A percentile compares a stretch with the other conserved stretches of the same genome.
Evolutionary conservation across 306 rosid species (phyloP).

Genomic region (Gillenia trifoliata): DNA sequence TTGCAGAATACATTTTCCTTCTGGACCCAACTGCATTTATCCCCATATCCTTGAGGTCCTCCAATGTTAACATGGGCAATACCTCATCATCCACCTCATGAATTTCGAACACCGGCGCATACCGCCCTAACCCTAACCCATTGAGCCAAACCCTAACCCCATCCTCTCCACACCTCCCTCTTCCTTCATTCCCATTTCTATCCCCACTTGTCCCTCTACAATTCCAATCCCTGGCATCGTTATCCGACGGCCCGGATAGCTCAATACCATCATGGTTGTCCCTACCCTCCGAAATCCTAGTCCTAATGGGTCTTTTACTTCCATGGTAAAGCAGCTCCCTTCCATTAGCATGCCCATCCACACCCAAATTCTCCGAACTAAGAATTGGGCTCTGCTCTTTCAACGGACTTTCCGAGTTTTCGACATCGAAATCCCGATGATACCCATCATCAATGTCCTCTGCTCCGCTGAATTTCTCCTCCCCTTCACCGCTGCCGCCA

Average conservation of each 20-base stretch:
- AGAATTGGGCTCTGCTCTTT: conserved; percentile 68
- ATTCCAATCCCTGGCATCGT: conserved; percentile 66
- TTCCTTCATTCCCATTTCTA: conserved; percentile 50
- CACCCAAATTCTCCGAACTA: conserved; percentile 70
- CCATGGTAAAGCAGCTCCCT: conserved; percentile 47
- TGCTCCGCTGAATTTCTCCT: conserved; percentile 61
- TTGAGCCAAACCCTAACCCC: conserved; percentile 90
- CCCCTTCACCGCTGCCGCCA: conserved; percentile 43
- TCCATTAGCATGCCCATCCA: conserved; percentile 58
- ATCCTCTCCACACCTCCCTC: conserved; percentile 66
- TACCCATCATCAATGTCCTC: conserved; percentile 68
- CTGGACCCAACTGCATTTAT: conserved; percentile 82
- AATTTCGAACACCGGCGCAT: conserved; percentile 87
- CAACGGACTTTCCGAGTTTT: conserved; percentile 68
- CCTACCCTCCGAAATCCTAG: conserved; percentile 57
- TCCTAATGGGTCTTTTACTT: conserved; percentile 53
- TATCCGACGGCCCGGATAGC: conserved; percentile 77
- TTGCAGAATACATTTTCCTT: conserved; percentile 81
- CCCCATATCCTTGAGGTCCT: conserved; percentile 96
- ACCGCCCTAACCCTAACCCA: conserved; percentile 80
- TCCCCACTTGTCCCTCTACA: conserved; percentile 40
- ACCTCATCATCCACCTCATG: conserved; percentile 97
- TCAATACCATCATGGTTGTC: conserved; percentile 70
- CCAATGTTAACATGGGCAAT: conserved; percentile 77
- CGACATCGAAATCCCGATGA: conserved; percentile 65